These are phyloP conservation scores for Daedalea quercina DNA, from an alignment of 768 basidiomycete genomes.

Conservation along the genomic window DNA sequence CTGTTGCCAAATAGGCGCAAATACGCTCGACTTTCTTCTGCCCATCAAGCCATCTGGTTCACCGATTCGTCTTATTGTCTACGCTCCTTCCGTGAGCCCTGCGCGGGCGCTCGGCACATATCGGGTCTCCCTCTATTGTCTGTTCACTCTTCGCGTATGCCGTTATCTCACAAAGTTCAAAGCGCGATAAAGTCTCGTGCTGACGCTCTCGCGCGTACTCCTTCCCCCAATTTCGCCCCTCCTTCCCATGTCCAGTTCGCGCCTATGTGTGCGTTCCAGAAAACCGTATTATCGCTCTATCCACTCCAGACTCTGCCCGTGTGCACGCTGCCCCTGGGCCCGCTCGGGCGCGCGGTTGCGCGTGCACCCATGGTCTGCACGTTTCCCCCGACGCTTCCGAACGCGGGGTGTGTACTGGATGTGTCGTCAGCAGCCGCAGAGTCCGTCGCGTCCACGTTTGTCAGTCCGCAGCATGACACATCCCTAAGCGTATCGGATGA, in stretches of 20 bases:
- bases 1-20: constrained; percentile 16
- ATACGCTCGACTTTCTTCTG: constrained; percentile 14
- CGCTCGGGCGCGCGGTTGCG: background rate
- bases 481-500: constrained; percentile 5
- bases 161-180: constrained; percentile 16
- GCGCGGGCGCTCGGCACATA: constrained; percentile 17
- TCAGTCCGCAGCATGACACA: constrained; percentile 3
- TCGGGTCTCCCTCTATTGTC: constrained; percentile 16
- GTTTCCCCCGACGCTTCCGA: background rate
- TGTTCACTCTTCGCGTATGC: constrained; percentile 14
- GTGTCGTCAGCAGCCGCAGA: constrained; percentile 1
- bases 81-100: constrained; percentile 12
- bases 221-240: background rate
- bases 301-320: background rate
- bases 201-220: constrained; percentile 14
- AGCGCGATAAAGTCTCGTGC: constrained; percentile 19
- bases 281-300: background rate
- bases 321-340: background rate
- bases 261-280: background rate
- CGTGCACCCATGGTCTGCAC: background rate
- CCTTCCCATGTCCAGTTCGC: constrained; percentile 6
- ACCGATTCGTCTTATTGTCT: constrained; percentile 19
- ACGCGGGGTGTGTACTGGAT: background rate
- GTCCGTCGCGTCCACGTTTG: background rate
- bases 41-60: constrained; percentile 13